phyloP scores from a whole-genome alignment of 345 rosid genomes.

The Dovyalis caffra region DNA sequence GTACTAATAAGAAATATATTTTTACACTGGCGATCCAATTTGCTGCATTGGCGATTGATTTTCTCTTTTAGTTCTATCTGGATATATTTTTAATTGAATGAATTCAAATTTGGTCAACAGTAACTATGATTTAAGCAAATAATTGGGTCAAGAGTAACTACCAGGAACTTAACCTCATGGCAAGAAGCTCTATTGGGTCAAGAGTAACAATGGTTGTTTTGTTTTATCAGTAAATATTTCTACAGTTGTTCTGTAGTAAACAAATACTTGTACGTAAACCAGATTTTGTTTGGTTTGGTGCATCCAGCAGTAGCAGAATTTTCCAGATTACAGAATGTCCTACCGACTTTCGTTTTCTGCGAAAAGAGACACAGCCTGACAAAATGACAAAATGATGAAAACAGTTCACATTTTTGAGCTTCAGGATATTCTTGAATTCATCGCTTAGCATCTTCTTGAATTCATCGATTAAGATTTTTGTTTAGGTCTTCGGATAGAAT shows the following conservation, averaged over 20 bases:
- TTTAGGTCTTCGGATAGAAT: background rate
- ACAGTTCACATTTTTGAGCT: background rate
- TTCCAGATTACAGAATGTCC: background rate
- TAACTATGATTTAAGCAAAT: no score
- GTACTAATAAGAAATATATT: background rate
- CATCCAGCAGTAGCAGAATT: background rate
- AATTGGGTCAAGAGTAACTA: no score
- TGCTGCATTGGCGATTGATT: background rate
- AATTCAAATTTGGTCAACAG: no score
- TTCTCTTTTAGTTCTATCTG: no score
- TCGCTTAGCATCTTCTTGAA: background rate
- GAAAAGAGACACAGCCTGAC: background rate
- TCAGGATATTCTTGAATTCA: conserved; percentile 8
- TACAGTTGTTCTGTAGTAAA: no score
- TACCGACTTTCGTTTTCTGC: background rate
- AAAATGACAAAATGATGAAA: background rate
- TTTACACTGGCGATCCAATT: no score
- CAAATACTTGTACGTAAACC: background rate
- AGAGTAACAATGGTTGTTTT: no score
- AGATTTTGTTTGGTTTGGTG: background rate
- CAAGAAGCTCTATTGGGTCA: no score
- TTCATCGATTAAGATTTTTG: background rate
- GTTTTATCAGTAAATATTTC: no score
- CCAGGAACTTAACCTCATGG: no score
- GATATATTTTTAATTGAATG: no score